These are phyloP conservation scores for Bipolaris sorokiniana DNA, from an alignment of 2,329 filamentous ascomycete genomes.

Conservation along the genomic window DNA sequence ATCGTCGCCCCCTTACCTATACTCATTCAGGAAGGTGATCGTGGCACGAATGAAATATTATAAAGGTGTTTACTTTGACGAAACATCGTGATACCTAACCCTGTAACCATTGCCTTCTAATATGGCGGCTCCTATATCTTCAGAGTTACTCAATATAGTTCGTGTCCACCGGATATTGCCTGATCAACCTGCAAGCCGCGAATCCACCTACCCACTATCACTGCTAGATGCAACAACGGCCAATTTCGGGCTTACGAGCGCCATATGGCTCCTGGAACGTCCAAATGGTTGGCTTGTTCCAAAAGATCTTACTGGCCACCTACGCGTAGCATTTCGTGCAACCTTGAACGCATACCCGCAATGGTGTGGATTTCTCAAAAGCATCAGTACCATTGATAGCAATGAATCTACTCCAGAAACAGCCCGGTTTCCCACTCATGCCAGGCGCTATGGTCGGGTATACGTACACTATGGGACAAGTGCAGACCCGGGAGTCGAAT, in stretches of 20 bases:
- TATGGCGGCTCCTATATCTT: too few relatives aligned
- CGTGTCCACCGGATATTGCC: too few relatives aligned
- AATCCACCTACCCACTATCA: slow-evolving; percentile 2
- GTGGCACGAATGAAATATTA: too few relatives aligned
- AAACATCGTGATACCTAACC: too few relatives aligned
- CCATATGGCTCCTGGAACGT: slow-evolving; percentile 13
- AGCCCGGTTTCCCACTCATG: slow-evolving; percentile 5
- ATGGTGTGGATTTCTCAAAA: slow-evolving; percentile 11
- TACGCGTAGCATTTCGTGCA: slow-evolving; percentile 8
- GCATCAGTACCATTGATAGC: slow-evolving; percentile 2
- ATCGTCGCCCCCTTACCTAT: too few relatives aligned
- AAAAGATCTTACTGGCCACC: neutral
- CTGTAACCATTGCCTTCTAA: too few relatives aligned
- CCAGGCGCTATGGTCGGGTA: slow-evolving; percentile 12
- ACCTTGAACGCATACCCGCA: slow-evolving; percentile 11
- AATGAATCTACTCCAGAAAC: slow-evolving; percentile 2
- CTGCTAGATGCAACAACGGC: slow-evolving; percentile 18
- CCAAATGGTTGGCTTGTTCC: neutral
- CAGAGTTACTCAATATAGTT: too few relatives aligned
- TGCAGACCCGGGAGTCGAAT: slow-evolving; percentile 9
- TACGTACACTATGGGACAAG: slow-evolving; percentile 9
- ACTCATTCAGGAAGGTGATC: too few relatives aligned
- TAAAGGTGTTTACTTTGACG: too few relatives aligned
- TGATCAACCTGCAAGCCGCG: too few relatives aligned
- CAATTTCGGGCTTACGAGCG: slow-evolving; percentile 11